phyloP scores from a whole-genome alignment of 371 early-diverging fungal genomes.

The Actinomucor elegans region DNA sequence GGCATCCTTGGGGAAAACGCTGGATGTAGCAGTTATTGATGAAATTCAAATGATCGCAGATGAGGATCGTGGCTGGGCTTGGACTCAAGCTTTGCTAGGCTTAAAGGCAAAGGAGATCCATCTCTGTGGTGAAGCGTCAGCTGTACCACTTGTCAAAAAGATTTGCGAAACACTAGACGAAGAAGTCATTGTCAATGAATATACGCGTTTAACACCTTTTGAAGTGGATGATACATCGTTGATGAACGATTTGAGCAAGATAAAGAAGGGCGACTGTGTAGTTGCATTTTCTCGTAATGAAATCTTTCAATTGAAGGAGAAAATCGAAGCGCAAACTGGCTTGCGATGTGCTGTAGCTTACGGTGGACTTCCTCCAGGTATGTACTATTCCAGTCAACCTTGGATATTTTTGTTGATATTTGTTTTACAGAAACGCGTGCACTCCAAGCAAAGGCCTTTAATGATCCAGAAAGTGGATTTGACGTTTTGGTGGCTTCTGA shows the following conservation, averaged over 20 bases:
- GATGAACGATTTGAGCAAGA: slow-evolving; percentile 48
- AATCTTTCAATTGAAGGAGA: slow-evolving; percentile 77
- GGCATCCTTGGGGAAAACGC: slow-evolving; percentile 58
- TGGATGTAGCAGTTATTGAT: slow-evolving; percentile 93
- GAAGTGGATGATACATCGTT: slow-evolving; percentile 56
- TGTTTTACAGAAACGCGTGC: slow-evolving; percentile 73
- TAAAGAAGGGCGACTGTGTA: slow-evolving; percentile 85
- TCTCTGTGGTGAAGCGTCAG: slow-evolving; percentile 92
- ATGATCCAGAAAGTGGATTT: slow-evolving; percentile 77
- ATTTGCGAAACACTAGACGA: slow-evolving; percentile 77
- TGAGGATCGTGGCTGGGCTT: slow-evolving; percentile 91
- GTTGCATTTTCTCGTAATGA: slow-evolving; percentile 82
- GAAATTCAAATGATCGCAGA: slow-evolving; percentile 97
- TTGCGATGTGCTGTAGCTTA: slow-evolving; percentile 91
- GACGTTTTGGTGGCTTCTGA: slow-evolving; percentile 93
- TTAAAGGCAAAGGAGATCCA: slow-evolving; percentile 87
- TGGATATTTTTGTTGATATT: not conserved
- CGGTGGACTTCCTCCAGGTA: slow-evolving; percentile 88
- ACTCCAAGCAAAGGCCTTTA: slow-evolving; percentile 88
- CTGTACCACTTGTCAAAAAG: slow-evolving; percentile 77
- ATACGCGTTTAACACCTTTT: slow-evolving; percentile 79
- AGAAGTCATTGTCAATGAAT: slow-evolving; percentile 75
- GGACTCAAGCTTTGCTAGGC: slow-evolving; percentile 88
- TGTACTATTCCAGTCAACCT: not conserved
- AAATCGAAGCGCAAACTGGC: slow-evolving; percentile 75